These are phyloP conservation scores for Metschnikowia santaceciliae DNA, from an alignment of 805 yeast species.

Conservation along the genomic window DNA sequence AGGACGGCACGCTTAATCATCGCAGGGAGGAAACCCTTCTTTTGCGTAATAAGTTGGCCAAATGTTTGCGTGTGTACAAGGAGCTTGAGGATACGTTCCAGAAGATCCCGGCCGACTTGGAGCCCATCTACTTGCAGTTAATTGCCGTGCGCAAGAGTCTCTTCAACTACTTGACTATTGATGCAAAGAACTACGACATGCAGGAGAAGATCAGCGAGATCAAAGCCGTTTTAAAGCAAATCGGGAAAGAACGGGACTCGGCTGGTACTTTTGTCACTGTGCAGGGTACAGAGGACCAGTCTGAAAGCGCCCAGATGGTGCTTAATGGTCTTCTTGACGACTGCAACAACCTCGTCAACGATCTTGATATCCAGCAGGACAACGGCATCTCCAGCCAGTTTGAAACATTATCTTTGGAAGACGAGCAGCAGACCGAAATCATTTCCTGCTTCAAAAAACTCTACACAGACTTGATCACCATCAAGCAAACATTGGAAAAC, in stretches of 20 bases:
- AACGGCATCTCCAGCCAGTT: conserved; percentile 22
- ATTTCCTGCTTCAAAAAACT: conserved; percentile 40
- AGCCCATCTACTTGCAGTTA: conserved; percentile 51
- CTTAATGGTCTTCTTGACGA: conserved; percentile 78
- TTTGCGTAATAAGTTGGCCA: conserved; percentile 60
- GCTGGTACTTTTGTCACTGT: conserved; percentile 47
- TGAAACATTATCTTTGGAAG: conserved; percentile 20
- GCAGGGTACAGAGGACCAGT: conserved; percentile 20
- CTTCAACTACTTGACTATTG: conserved; percentile 27
- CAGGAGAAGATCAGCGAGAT: conserved; percentile 18
- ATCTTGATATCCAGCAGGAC: conserved; percentile 49
- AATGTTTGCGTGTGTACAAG: conserved; percentile 56
- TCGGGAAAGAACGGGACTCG: conserved; percentile 44
- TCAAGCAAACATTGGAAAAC: conserved; percentile 75
- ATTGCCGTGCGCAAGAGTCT: conserved; percentile 61
- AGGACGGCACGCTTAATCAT: conserved; percentile 20
- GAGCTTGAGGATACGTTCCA: conserved; percentile 51
- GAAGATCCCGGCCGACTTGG: conserved; percentile 38
- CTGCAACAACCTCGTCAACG: conserved; percentile 70
- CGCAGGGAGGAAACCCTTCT: conserved; percentile 56
- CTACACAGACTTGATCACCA: conserved; percentile 58
- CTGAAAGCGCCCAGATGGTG: conserved; percentile 39
- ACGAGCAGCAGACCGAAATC: conserved; percentile 41
- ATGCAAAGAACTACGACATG: conserved; percentile 6
- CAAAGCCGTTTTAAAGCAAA: conserved; percentile 23